Percentiles rank a stretch among this genome's conserved stretches.
Evolutionary conservation across 2,329 filamentous ascomycete species (phyloP).

Genomic region (Neodidymelliopsis sp.): DNA sequence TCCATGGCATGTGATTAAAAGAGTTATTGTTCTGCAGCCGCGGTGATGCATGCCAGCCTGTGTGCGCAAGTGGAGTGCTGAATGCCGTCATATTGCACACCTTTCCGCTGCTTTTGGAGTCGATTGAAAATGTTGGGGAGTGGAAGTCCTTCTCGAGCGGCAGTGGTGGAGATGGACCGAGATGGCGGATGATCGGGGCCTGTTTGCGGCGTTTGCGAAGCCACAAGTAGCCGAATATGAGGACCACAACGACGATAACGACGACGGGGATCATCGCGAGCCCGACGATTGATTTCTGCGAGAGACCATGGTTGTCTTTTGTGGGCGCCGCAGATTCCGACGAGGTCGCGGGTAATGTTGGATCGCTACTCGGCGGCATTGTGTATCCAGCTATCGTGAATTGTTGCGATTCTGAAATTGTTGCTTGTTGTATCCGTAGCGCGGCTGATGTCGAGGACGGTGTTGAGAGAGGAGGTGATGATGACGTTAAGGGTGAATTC

Average conservation of each 20-base stretch:
- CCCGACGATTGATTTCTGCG: constrained; percentile 27
- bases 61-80: constrained; percentile 15
- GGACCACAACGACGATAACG: constrained; percentile 21
- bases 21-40: not conserved
- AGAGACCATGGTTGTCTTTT: constrained; percentile 9
- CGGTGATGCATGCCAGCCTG: constrained; percentile 2
- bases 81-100: constrained; percentile 31
- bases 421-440: constrained; percentile 17
- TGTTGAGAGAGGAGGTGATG: constrained; percentile 10
- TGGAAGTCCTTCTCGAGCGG: constrained; percentile 26
- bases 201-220: constrained; percentile 20
- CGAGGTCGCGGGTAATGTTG: constrained; percentile 3
- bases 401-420: constrained; percentile 11
- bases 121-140: constrained; percentile 15
- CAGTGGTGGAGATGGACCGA: constrained; percentile 4
- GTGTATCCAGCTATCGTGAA: constrained; percentile 9
- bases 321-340: not conserved
- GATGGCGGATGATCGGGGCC: constrained; percentile 1
- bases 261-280: constrained; percentile 37
- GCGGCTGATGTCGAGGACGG: not conserved
- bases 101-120: constrained; percentile 26
- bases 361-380: not conserved
- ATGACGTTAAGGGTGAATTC: not conserved
- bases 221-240: constrained; percentile 30
- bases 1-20: constrained; percentile 12